phyloP scores from a whole-genome alignment of 257 asterid genomes.

The Marsdenia floribunda region DNA sequence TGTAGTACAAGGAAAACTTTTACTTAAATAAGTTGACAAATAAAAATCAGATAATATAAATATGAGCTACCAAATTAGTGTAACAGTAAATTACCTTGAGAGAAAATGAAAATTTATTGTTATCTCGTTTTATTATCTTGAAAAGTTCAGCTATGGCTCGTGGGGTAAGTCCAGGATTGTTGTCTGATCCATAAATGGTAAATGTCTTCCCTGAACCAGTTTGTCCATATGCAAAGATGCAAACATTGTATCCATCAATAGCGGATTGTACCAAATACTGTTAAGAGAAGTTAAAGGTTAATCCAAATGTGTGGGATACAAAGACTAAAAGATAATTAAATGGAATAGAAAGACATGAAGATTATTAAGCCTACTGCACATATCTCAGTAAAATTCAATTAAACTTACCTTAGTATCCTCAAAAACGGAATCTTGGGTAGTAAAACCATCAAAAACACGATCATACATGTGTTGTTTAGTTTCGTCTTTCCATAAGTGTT shows the following conservation, averaged over 20 bases:
- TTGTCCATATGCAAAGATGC: conserved; percentile 98
- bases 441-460: conserved; percentile 71
- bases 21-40: neutral
- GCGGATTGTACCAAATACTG: conserved; percentile 98
- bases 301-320: neutral
- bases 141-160: conserved; percentile 87
- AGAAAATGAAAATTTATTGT: conserved; percentile 64
- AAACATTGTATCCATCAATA: conserved; percentile 89
- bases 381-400: neutral
- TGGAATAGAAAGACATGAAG: neutral
- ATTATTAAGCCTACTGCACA: neutral
- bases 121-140: conserved; percentile 65
- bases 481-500: conserved; percentile 90
- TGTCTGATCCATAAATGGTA: conserved; percentile 86
- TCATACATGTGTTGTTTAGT: conserved; percentile 89
- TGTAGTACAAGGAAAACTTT: neutral
- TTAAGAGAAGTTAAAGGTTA: conserved; percentile 12
- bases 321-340: neutral
- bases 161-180: conserved; percentile 88
- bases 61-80: neutral
- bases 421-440: conserved; percentile 81
- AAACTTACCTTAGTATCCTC: conserved; percentile 91
- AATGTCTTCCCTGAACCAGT: conserved; percentile 99
- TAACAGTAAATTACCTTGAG: conserved; percentile 57
- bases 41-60: neutral